These are phyloP conservation scores for Hypericum perforatum DNA, from an alignment of 345 rosid genomes.

Conservation along the genomic window DNA sequence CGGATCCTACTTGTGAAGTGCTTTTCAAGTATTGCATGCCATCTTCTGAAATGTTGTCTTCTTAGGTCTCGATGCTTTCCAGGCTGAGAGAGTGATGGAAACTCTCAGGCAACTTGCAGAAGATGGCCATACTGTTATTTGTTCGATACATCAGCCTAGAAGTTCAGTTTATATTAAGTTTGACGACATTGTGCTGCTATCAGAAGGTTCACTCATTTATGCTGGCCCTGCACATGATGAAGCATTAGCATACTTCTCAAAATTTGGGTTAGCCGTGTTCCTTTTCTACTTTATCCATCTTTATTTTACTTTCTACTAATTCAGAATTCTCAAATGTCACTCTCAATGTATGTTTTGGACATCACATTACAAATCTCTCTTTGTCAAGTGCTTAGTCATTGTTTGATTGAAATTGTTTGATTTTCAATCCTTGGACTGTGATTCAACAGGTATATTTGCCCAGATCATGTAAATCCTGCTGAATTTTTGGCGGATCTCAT, in stretches of 20 bases:
- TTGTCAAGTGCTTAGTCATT: too few species aligned
- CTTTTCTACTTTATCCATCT: too few species aligned
- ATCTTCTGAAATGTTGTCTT: constrained; percentile 6
- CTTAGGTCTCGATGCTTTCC: constrained; percentile 96
- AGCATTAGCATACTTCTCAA: constrained; percentile 69
- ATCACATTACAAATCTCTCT: too few species aligned
- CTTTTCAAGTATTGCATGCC: too few species aligned
- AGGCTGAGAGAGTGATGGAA: constrained; percentile 95
- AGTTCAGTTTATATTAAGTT: constrained; percentile 83
- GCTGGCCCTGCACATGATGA: constrained; percentile 78
- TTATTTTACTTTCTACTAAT: too few species aligned
- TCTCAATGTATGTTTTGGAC: too few species aligned
- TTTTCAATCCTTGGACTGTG: constrained; percentile 8
- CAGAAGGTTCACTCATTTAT: constrained; percentile 75
- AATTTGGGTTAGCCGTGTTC: constrained; percentile 48
- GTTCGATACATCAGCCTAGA: constrained; percentile 98
- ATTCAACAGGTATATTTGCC: constrained; percentile 66
- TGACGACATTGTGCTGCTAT: constrained; percentile 76
- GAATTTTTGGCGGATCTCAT: constrained; percentile 98
- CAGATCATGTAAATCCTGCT: constrained; percentile 90
- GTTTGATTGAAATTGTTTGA: neutral
- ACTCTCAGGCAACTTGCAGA: constrained; percentile 76
- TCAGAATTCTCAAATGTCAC: too few species aligned
- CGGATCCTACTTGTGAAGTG: too few species aligned
- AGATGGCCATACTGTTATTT: constrained; percentile 95